Evolutionary conservation across 805 yeast species (phyloP), one percentile per base, ranked within the genome.

Genomic region (Scheffersomyces amazonensis): DNA sequence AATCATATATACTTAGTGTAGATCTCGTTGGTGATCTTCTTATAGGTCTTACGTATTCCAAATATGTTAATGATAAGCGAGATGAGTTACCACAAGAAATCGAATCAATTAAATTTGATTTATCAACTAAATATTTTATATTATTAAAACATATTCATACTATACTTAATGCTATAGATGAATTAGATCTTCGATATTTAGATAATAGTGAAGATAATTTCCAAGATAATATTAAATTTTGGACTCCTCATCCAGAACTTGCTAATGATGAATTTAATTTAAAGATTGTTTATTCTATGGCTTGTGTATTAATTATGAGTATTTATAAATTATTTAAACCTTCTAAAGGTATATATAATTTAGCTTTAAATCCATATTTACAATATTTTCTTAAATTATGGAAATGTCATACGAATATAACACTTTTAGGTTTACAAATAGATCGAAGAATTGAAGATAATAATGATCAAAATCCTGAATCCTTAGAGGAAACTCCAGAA

Each of bases 331-430:
- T 66, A 28, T 62, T 62, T 48, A 52, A 50, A 5, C 58, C 56
- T 10, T 50, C 46, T 4, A 38, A 39, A n/a, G 49, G 51, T 2
- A 55, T 54, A 9, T 61, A 62, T 34, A 73, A 71, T 42, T 50
- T 75, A 5, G 67, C 73, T 16, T 45, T 76, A 35, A 82, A 82
- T 49, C 93, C 93, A 16, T 85, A 81, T 49, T 52, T 79, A 33
- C 74, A 75, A 16, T 66, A 71, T 33, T 74, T 80, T 42, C 60
- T 82, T 8, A 75, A 76, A 33, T 52, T 78, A 5, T 85, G 93
- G 91, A 80, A 81, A 48, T 71, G 76, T 30, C 77, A 79, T 48
- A 81, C 89, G 2, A 72, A 71, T 41, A 69, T 80, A 2, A 69
- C 84, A 1, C 56, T 76, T 8, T 57, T 79, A 6, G 87, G 87